phyloP scores from a whole-genome alignment of 805 yeast genomes.

The Hermanozyma aechmeae region DNA sequence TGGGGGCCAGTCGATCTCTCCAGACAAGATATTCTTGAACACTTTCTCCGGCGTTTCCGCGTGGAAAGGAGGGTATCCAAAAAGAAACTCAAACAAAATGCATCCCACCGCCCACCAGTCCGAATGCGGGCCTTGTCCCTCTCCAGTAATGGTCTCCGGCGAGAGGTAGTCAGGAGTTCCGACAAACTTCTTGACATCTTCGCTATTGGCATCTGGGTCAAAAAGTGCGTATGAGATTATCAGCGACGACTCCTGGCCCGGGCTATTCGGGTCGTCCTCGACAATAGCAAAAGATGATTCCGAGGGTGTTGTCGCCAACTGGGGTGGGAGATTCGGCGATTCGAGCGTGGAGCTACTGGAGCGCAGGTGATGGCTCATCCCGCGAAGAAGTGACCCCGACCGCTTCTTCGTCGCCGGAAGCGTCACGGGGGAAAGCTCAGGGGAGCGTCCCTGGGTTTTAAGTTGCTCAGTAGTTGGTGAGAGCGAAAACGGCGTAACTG shows the following conservation, averaged over 20 bases:
- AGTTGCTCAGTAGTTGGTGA: slow-evolving; percentile 29
- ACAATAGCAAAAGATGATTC: slow-evolving; percentile 49
- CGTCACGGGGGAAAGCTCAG: not conserved
- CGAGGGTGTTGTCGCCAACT: slow-evolving; percentile 39
- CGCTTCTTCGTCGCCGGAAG: slow-evolving; percentile 6
- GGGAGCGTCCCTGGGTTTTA: slow-evolving; percentile 3
- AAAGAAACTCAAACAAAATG: slow-evolving; percentile 81
- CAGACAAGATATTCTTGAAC: slow-evolving; percentile 67
- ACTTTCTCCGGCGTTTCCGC: slow-evolving; percentile 72
- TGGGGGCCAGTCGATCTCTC: slow-evolving; percentile 80
- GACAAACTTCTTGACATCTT: slow-evolving; percentile 56
- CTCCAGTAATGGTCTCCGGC: slow-evolving; percentile 88
- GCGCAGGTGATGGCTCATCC: too few species aligned
- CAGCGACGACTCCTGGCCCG: slow-evolving; percentile 13
- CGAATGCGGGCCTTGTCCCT: slow-evolving; percentile 73
- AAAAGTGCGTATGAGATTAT: slow-evolving; percentile 48
- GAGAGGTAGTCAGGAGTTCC: slow-evolving; percentile 98
- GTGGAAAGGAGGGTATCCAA: slow-evolving; percentile 94
- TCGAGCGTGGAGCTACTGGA: slow-evolving; percentile 34
- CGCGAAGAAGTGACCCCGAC: slow-evolving; percentile 8
- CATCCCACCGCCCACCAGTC: slow-evolving; percentile 99
- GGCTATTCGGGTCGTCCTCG: slow-evolving; percentile 38
- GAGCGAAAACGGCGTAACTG: slow-evolving; percentile 36
- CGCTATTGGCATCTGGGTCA: slow-evolving; percentile 47
- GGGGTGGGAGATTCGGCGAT: slow-evolving; percentile 42